phyloP scores from a whole-genome alignment of 1,139 yeast species.

The Blastobotrys arbuscula region DNA sequence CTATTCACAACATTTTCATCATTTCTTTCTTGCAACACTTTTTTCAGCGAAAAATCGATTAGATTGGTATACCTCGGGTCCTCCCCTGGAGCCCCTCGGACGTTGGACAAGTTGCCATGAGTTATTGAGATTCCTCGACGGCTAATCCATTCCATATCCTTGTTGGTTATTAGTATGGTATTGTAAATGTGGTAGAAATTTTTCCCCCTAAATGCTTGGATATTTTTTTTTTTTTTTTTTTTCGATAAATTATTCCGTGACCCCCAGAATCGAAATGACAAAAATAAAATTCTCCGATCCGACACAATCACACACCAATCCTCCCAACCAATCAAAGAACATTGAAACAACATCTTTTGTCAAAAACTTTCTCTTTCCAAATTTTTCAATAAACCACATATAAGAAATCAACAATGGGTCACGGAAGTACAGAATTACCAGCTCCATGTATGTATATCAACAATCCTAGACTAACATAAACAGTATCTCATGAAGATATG shows the following conservation, averaged over 20 bases:
- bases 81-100: background rate
- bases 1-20: background rate
- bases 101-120: background rate
- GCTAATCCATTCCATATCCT: background rate
- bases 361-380: background rate
- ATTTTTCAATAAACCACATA: background rate
- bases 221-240: background rate
- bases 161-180: background rate
- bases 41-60: background rate
- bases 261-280: background rate
- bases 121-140: background rate
- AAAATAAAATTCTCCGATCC: background rate
- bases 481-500: conserved; percentile 80
- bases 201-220: background rate
- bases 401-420: conserved; percentile 3
- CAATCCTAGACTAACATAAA: background rate
- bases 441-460: conserved; percentile 8
- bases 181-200: too few species aligned
- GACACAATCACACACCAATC: background rate
- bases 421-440: conserved; percentile 6
- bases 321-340: conserved; percentile 1
- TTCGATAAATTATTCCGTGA: background rate
- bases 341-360: background rate
- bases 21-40: background rate
- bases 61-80: background rate